A percentile compares a stretch with the other conserved stretches of the same genome.
Evolutionary conservation across 1,284 basidiomycete species (phyloP).

Genomic region (Polyporus tsugae): DNA sequence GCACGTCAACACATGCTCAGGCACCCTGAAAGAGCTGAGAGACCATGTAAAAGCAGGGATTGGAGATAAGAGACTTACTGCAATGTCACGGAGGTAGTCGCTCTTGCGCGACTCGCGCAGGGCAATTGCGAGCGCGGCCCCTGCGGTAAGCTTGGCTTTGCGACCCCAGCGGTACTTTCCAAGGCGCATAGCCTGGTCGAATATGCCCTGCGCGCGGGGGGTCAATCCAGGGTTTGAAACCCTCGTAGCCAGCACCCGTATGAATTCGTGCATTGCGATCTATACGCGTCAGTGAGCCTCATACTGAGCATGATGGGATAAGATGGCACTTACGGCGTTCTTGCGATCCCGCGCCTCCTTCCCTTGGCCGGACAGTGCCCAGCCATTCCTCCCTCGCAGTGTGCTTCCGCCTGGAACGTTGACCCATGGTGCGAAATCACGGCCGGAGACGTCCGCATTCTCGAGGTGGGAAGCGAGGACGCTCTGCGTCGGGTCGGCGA

Average conservation of each 20-base stretch:
- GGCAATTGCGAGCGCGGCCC: slow-evolving; percentile 70
- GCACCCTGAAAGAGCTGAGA: slow-evolving; percentile 27
- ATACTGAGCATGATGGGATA: neutral
- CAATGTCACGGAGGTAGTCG: slow-evolving; percentile 71
- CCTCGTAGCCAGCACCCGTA: slow-evolving; percentile 62
- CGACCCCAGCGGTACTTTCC: slow-evolving; percentile 73
- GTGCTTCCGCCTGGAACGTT: slow-evolving; percentile 41
- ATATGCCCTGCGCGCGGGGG: slow-evolving; percentile 67
- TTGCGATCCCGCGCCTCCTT: slow-evolving; percentile 66
- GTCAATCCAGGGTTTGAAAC: slow-evolving; percentile 63
- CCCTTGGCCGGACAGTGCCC: slow-evolving; percentile 67
- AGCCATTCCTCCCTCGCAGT: slow-evolving; percentile 57
- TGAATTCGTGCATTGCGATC: slow-evolving; percentile 69
- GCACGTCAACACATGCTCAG: slow-evolving; percentile 35
- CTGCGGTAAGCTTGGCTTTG: slow-evolving; percentile 70
- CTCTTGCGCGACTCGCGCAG: slow-evolving; percentile 72
- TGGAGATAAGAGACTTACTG: slow-evolving; percentile 47
- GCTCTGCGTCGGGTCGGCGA: slow-evolving; percentile 65
- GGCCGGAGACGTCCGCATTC: slow-evolving; percentile 40
- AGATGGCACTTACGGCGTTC: slow-evolving; percentile 57
- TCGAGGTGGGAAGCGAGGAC: slow-evolving; percentile 59
- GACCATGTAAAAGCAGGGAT: slow-evolving; percentile 15
- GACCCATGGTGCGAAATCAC: slow-evolving; percentile 38
- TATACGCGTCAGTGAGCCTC: slow-evolving; percentile 39
- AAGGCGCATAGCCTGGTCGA: slow-evolving; percentile 66